These are phyloP conservation scores for Isabelozyma pseudorhagii DNA, from an alignment of 805 yeast genomes.

Conservation along the genomic window DNA sequence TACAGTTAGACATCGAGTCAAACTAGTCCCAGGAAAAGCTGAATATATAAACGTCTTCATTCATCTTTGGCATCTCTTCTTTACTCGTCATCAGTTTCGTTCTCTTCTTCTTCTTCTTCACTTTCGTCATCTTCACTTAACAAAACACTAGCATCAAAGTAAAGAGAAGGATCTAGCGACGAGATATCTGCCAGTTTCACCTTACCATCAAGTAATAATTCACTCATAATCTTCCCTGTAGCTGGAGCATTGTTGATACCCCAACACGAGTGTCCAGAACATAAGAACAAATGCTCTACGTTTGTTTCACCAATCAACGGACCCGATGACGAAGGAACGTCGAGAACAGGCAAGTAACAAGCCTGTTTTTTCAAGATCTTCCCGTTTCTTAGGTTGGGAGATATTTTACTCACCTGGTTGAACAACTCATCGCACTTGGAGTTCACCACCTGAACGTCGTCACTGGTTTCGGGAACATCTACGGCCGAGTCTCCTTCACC, in stretches of 20 bases:
- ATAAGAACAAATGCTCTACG: constrained; percentile 71
- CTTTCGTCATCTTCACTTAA: constrained; percentile 22
- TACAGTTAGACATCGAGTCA: neutral
- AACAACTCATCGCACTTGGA: constrained; percentile 87
- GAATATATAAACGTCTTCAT: constrained; percentile 3
- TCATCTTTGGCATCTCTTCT: constrained; percentile 3
- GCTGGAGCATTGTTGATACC: constrained; percentile 98
- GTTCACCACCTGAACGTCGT: constrained; percentile 83
- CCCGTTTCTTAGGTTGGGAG: constrained; percentile 69
- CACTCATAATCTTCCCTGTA: constrained; percentile 92
- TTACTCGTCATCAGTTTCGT: constrained; percentile 7
- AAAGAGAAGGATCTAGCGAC: constrained; percentile 80
- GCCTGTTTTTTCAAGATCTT: constrained; percentile 83
- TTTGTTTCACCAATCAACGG: constrained; percentile 94
- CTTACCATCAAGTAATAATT: constrained; percentile 79
- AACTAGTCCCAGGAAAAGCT: neutral
- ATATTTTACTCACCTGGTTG: constrained; percentile 72
- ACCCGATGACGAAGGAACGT: constrained; percentile 88
- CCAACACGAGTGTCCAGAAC: constrained; percentile 98
- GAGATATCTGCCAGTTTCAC: constrained; percentile 73
- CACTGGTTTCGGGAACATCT: constrained; percentile 90
- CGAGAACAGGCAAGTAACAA: constrained; percentile 91
- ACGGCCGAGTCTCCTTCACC: constrained; percentile 95
- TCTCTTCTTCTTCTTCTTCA: constrained; percentile 11
- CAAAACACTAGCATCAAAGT: constrained; percentile 70